A percentile compares a stretch with the other conserved stretches of the same genome.
These are phyloP conservation scores for Aspergillus unguis DNA, from an alignment of 2,329 filamentous ascomycete species.

Conservation along the genomic window DNA sequence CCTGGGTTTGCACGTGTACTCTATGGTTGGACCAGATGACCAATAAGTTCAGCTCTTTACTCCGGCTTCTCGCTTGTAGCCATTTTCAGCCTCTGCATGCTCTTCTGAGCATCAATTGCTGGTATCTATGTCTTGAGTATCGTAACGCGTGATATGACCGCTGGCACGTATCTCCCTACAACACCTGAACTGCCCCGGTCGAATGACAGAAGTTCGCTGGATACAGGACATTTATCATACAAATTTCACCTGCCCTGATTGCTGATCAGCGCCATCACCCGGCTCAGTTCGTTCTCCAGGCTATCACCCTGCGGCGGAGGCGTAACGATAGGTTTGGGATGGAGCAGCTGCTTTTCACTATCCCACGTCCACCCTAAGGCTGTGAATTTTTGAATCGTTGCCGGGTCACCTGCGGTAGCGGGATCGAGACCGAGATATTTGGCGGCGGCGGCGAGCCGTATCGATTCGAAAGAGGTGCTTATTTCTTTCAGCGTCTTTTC, in stretches of 20 bases:
- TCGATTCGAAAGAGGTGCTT: constrained; percentile 40
- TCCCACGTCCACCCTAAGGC: constrained; percentile 41
- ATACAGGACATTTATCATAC: not conserved
- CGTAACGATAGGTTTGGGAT: constrained; percentile 30
- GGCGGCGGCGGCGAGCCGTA: constrained; percentile 35
- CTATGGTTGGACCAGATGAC: constrained; percentile 38
- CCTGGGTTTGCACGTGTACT: constrained; percentile 40
- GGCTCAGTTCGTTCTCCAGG: constrained; percentile 28
- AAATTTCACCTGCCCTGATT: constrained; percentile 24
- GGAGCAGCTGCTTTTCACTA: constrained; percentile 30
- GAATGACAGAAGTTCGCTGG: not conserved
- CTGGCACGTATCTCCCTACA: too few relatives aligned
- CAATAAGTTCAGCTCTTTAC: constrained; percentile 37
- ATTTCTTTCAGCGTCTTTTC: constrained; percentile 38
- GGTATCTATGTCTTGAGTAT: constrained; percentile 11
- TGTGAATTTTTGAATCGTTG: constrained; percentile 32
- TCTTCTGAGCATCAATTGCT: constrained; percentile 5
- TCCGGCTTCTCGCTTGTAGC: constrained; percentile 23
- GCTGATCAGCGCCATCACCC: constrained; percentile 34
- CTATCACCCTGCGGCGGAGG: constrained; percentile 13
- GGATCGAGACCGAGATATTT: constrained; percentile 36
- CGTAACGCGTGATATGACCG: not conserved
- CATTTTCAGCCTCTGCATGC: constrained; percentile 5
- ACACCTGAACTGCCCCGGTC: too few relatives aligned
- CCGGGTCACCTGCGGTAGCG: constrained; percentile 23